Base-by-base conservation (phyloP, 2,329 filamentous ascomycete species). In the Epichloe gansuensis region DNA sequence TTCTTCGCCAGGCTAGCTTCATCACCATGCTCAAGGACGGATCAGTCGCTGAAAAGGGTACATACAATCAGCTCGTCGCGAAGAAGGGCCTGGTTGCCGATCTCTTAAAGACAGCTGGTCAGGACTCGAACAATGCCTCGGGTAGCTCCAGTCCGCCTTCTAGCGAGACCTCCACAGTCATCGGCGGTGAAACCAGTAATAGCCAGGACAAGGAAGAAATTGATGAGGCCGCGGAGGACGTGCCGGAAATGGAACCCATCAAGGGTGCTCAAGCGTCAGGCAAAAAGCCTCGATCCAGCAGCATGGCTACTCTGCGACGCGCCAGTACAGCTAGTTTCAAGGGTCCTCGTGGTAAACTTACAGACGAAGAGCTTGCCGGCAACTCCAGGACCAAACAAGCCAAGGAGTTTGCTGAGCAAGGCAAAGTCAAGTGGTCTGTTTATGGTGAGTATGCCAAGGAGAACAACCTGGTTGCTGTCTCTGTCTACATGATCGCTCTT, bases 351-450 rank as follows among this genome's bases (percentile, higher is more conserved):
- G 88, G 89, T 59, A 95, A 93, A 68, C 68, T 91, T 35, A 79
- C 76, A 0, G 91, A 97, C 59, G 89, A 97, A 61, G 88, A 91
- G 68, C 82, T 87, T 50, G 80, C 79, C 3, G 77, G 73, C 46
- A 71, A 81, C 51, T 73, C 84, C 61, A 91, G 88, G 70, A 89
- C 86, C 44, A 88, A 84, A 64, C 90, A 96, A 68, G 77, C 76
- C 52, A 94, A 95, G 69, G 93, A 98, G 67, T 85, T 85, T 58
- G 78, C 81, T 2, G 89, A 98, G 67, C 89, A 98, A 70, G 93
- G 93, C 62, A 96, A 97, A 66, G 93, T 98, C 60, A 97, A 96
- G 68, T 97, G 93, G 90, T 61, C 63, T 60, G 91, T 98, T 31
- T 98, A 98, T 64, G 74, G 76, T 17, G 90, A 96, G 69, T 98